These are phyloP conservation scores for Dissoconium aciculare DNA, from an alignment of 2,329 filamentous ascomycete genomes.

Conservation along the genomic window DNA sequence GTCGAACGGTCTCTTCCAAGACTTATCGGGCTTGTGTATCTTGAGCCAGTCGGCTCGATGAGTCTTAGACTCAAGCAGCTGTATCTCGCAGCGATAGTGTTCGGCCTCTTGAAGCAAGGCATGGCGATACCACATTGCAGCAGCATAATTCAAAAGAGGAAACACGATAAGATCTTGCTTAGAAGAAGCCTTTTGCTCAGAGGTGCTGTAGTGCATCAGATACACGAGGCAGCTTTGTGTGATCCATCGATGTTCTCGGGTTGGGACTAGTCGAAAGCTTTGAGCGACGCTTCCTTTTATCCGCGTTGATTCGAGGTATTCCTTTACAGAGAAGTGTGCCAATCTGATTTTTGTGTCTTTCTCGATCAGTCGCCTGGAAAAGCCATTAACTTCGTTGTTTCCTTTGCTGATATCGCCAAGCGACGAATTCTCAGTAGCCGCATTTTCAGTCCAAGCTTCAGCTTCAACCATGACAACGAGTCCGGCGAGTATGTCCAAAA, in stretches of 20 bases:
- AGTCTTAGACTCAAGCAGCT: conserved; percentile 1
- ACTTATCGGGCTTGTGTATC: conserved; percentile 3
- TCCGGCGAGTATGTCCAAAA: too few species aligned
- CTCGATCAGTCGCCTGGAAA: background rate
- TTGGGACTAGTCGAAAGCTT: conserved; percentile 5
- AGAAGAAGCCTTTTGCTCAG: conserved; percentile 5
- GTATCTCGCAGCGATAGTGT: conserved; percentile 3
- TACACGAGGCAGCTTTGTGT: too few species aligned
- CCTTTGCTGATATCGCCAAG: background rate
- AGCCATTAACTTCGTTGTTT: conserved; percentile 1
- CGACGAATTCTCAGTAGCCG: too few species aligned
- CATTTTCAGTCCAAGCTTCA: too few species aligned
- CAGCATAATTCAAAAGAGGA: conserved; percentile 10
- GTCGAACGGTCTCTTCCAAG: conserved; percentile 3
- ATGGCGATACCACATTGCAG: too few species aligned
- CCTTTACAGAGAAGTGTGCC: conserved; percentile 12
- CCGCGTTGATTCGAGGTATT: conserved; percentile 11
- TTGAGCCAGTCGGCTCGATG: conserved; percentile 5
- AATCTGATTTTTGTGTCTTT: too few species aligned
- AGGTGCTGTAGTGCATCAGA: too few species aligned
- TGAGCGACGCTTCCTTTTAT: conserved; percentile 3
- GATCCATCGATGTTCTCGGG: conserved; percentile 3
- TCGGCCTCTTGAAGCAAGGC: conserved; percentile 4
- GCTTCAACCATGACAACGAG: too few species aligned
- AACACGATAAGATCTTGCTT: conserved; percentile 6